These are phyloP conservation scores for Gliomastix tumulicola DNA, from an alignment of 2,329 filamentous ascomycete genomes.

Conservation along the genomic window DNA sequence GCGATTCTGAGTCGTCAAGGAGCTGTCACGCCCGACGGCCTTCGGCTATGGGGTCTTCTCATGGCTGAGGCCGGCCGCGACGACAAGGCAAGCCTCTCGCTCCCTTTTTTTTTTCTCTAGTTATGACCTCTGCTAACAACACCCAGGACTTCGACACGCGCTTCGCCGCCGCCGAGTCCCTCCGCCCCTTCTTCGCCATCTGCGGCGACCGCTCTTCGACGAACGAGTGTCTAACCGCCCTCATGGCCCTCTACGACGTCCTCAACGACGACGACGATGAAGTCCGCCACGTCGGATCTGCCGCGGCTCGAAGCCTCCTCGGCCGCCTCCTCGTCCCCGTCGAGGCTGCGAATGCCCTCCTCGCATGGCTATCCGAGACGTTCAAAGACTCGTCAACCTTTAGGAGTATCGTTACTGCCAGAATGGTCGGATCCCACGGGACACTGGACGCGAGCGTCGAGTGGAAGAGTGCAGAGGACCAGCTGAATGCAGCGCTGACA, in stretches of 20 bases:
- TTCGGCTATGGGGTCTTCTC: constrained; percentile 39
- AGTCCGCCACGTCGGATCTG: constrained; percentile 60
- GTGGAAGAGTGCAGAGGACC: constrained; percentile 20
- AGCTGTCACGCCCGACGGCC: constrained; percentile 7
- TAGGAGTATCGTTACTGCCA: constrained; percentile 26
- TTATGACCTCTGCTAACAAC: background rate
- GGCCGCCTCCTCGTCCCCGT: constrained; percentile 35
- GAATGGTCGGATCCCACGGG: constrained; percentile 26
- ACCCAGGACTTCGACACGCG: constrained; percentile 62
- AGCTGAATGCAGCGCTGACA: constrained; percentile 37
- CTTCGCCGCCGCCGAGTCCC: constrained; percentile 48
- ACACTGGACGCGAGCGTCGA: constrained; percentile 6
- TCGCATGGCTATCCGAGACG: constrained; percentile 29
- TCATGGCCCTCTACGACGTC: constrained; percentile 65
- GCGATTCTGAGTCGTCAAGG: constrained; percentile 20
- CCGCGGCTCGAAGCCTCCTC: constrained; percentile 39
- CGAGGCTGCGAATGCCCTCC: constrained; percentile 37
- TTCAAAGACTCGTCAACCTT: constrained; percentile 30
- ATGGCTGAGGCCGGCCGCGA: constrained; percentile 39
- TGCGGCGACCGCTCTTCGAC: constrained; percentile 10
- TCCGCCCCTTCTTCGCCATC: constrained; percentile 40
- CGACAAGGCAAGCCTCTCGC: constrained; percentile 33
- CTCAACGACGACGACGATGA: constrained; percentile 92
- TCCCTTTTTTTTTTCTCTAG: background rate
- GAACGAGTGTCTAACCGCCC: constrained; percentile 42